These are phyloP conservation scores for Ceratobasidium sp. DNA, from an alignment of 1,284 basidiomycete species.

Conservation along the genomic window DNA sequence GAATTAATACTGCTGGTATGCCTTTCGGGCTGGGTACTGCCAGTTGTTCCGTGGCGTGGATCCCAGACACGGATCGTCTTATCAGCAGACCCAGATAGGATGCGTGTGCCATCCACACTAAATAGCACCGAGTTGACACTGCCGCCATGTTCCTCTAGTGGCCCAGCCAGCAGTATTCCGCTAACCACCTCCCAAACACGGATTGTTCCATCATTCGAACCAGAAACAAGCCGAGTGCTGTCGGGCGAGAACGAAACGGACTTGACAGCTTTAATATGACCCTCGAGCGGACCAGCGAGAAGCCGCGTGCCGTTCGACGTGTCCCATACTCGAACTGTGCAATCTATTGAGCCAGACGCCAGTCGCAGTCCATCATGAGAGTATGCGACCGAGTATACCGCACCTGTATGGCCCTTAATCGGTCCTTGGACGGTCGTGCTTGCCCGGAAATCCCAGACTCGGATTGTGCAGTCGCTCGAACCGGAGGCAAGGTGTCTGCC, in stretches of 20 bases:
- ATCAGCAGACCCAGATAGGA: background rate
- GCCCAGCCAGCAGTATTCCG: background rate
- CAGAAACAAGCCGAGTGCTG: background rate
- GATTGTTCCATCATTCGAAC: conserved; percentile 1
- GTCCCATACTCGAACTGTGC: conserved; percentile 13
- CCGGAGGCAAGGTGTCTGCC: background rate
- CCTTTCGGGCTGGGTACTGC: background rate
- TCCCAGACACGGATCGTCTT: background rate
- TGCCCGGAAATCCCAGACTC: background rate
- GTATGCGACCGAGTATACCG: background rate
- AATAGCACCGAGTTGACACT: background rate
- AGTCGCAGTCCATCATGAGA: background rate
- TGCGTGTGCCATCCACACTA: background rate
- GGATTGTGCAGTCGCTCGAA: background rate
- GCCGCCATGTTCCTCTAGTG: background rate
- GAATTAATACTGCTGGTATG: background rate
- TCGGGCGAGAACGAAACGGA: background rate
- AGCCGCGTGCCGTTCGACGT: background rate
- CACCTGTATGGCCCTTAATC: background rate
- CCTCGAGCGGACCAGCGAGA: background rate
- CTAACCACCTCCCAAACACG: conserved; percentile 17
- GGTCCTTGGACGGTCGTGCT: background rate
- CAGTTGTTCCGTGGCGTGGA: too few species aligned
- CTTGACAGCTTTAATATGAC: background rate
- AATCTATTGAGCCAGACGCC: conserved; percentile 5